Conservation (phyloP, 2,329 filamentous ascomycete genomes). For the Verticillium isaacii region DNA sequence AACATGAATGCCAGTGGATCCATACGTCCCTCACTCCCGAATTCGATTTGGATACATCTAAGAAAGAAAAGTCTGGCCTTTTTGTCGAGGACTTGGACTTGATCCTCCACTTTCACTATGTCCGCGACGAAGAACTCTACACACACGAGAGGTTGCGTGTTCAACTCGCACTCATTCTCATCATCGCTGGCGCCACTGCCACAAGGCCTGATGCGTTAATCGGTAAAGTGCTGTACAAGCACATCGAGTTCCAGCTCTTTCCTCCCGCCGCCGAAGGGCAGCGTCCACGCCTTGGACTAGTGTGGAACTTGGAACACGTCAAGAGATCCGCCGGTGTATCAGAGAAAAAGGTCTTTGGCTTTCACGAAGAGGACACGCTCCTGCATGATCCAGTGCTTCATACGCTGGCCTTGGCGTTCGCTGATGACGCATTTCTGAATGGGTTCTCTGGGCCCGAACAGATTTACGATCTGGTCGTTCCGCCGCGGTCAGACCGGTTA, state of each 20-base stretch:
- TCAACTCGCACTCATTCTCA: conserved; percentile 14
- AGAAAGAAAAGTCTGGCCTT: conserved; percentile 16
- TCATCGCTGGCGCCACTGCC: conserved; percentile 16
- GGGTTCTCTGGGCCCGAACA: conserved; percentile 14
- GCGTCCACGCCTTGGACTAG: conserved; percentile 14
- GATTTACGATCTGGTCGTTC: conserved; percentile 19
- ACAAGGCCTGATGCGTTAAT: conserved; percentile 19
- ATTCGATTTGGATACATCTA: conserved; percentile 14
- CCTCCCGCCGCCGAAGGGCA: conserved; percentile 10
- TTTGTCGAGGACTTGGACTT: conserved; percentile 17
- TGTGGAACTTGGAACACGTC: conserved; percentile 18
- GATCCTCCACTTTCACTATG: conserved; percentile 16
- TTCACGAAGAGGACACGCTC: conserved; percentile 16
- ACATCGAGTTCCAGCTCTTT: conserved; percentile 20
- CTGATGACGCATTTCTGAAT: conserved; percentile 17
- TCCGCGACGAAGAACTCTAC: conserved; percentile 16
- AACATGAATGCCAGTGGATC: conserved; percentile 13
- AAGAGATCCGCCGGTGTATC: conserved; percentile 17
- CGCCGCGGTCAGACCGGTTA: conserved; percentile 11
- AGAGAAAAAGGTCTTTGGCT: conserved; percentile 18
- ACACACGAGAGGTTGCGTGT: conserved; percentile 18
- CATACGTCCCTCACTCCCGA: conserved; percentile 7
- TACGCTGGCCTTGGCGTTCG: conserved; percentile 18
- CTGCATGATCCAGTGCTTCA: conserved; percentile 13
- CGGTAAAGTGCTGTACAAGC: conserved; percentile 15